phyloP scores from a whole-genome alignment of 192 early-diverging fungal genomes.

The Coemansia sp. region DNA sequence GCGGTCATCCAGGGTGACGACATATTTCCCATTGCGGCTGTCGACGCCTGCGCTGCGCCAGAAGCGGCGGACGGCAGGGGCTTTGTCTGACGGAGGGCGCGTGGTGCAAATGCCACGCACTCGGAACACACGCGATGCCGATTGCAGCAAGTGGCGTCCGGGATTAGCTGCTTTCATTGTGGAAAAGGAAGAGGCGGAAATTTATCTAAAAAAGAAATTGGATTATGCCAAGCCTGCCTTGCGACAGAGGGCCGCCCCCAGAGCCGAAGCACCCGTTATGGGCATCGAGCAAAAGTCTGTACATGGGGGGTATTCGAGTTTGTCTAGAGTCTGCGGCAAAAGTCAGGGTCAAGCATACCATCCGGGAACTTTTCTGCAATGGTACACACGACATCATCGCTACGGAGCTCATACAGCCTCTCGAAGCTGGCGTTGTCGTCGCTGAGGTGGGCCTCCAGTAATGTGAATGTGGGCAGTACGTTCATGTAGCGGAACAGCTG shows the following conservation, averaged over 20 bases:
- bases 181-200: not conserved
- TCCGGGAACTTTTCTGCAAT: conserved; percentile 47
- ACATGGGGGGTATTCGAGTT: conserved; percentile 4
- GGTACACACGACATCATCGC: conserved; percentile 42
- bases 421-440: conserved; percentile 43
- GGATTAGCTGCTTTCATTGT: conserved; percentile 3
- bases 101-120: conserved; percentile 15
- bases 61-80: conserved; percentile 42
- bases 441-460: conserved; percentile 49
- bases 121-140: not conserved
- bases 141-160: not conserved
- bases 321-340: conserved; percentile 11
- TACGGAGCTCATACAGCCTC: conserved; percentile 46
- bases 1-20: conserved; percentile 74
- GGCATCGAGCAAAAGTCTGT: not conserved
- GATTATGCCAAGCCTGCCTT: too few relatives aligned
- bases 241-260: too few relatives aligned
- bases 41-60: conserved; percentile 40
- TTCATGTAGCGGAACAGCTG: conserved; percentile 56
- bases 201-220: not conserved
- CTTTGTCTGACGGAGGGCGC: conserved; percentile 18
- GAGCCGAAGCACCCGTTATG: not conserved
- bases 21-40: conserved; percentile 45
- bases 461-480: conserved; percentile 43
- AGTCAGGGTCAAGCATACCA: conserved; percentile 49